Conservation (phyloP, 208 protist species). For the Blechomonas ayalai region DNA sequence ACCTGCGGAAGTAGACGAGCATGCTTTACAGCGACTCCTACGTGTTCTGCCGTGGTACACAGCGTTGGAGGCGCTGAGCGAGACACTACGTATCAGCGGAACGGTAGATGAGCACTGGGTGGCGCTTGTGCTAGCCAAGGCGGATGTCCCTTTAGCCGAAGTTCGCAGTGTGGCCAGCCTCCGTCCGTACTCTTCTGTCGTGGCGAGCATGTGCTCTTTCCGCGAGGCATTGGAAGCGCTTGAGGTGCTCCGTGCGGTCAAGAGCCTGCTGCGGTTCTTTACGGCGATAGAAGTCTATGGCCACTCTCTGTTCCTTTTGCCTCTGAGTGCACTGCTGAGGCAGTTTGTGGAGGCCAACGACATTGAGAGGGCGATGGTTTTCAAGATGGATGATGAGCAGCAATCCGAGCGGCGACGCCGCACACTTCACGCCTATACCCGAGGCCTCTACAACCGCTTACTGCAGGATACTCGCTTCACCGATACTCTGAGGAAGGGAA, state of each 20-base stretch:
- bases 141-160: neutral
- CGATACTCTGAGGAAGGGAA: constrained; percentile 9
- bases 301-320: constrained; percentile 5
- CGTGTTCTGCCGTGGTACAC: constrained; percentile 26
- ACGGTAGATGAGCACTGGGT: constrained; percentile 51
- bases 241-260: neutral
- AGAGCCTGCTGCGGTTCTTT: neutral
- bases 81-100: constrained; percentile 2
- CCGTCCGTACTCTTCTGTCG: neutral
- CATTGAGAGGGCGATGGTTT: no score
- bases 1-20: constrained; percentile 48
- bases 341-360: constrained; percentile 14
- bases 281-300: constrained; percentile 1
- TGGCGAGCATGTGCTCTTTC: neutral
- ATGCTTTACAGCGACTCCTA: constrained; percentile 63
- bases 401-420: no score
- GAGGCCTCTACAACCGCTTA: constrained; percentile 15
- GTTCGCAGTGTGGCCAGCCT: neutral
- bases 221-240: neutral
- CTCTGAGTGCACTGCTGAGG: constrained; percentile 6
- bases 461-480: constrained; percentile 13
- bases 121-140: neutral
- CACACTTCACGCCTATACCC: neutral
- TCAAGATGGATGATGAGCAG: no score
- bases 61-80: constrained; percentile 17